A percentile compares a stretch with the other conserved stretches of the same genome.
These are phyloP conservation scores for Hyphochytrium catenoides DNA, from an alignment of 352 stramenopile species.

Conservation along the genomic window DNA sequence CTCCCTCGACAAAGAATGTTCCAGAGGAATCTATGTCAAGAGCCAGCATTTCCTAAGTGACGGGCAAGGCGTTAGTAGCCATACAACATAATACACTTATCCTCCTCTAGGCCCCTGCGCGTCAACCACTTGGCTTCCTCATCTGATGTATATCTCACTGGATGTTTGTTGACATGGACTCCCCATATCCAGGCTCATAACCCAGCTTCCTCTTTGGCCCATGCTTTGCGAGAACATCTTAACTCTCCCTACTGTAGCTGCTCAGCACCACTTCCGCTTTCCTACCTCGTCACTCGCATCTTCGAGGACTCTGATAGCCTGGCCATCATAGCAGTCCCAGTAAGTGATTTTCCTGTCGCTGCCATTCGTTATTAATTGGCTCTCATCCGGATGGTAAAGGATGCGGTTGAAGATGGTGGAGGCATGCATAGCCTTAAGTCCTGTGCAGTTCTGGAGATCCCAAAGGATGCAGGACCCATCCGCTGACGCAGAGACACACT, in stretches of 20 bases:
- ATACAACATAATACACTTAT: too few relatives aligned
- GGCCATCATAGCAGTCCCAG: constrained; percentile 83
- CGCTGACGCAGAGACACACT: constrained; percentile 42
- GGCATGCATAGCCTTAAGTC: constrained; percentile 83
- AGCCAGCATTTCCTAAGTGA: constrained; percentile 72
- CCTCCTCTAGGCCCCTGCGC: too few relatives aligned
- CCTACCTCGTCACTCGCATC: constrained; percentile 56
- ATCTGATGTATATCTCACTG: too few relatives aligned
- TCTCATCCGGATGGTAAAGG: constrained; percentile 86
- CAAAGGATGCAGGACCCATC: constrained; percentile 81
- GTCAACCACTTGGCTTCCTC: too few relatives aligned
- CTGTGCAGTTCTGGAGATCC: constrained; percentile 75
- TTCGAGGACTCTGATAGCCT: constrained; percentile 77
- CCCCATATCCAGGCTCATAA: too few relatives aligned
- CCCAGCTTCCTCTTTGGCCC: too few relatives aligned
- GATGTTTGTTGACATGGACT: too few relatives aligned
- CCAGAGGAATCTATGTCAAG: constrained; percentile 72
- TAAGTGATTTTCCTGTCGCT: constrained; percentile 87
- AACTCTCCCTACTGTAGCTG: too few relatives aligned
- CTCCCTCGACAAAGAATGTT: constrained; percentile 68
- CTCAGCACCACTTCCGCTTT: too few relatives aligned
- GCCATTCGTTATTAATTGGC: constrained; percentile 82
- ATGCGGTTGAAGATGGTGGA: constrained; percentile 79
- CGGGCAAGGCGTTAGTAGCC: too few relatives aligned
- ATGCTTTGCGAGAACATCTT: too few relatives aligned